Conservation (phyloP, 169 alveolate genomes). For the Plasmodium knowlesi region DNA sequence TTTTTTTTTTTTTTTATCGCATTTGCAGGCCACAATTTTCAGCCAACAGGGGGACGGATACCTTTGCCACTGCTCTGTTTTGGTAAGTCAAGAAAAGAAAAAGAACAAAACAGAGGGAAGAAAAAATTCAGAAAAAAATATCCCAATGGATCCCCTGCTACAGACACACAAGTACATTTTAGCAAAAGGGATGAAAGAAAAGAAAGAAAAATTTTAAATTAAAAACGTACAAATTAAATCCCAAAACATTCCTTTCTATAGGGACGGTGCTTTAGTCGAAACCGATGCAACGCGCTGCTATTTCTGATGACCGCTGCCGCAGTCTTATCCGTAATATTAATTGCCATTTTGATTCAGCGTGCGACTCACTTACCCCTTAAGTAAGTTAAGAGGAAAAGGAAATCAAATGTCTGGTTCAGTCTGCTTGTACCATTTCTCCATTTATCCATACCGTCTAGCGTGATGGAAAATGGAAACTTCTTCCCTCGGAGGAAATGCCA, state of each 20-base stretch:
- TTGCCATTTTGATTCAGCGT: slow-evolving; percentile 19
- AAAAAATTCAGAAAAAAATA: neutral
- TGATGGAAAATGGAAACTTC: neutral
- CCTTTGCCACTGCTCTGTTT: slow-evolving; percentile 6
- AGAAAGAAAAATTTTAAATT: neutral
- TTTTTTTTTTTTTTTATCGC: neutral
- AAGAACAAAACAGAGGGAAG: neutral
- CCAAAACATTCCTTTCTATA: neutral
- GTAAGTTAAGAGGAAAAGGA: neutral
- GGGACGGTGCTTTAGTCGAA: slow-evolving; percentile 26
- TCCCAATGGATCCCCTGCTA: neutral
- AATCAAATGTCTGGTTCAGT: neutral
- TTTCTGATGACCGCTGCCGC: neutral
- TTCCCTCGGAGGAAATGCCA: neutral
- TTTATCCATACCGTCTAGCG: neutral
- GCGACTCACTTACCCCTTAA: slow-evolving; percentile 33
- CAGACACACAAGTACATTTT: neutral
- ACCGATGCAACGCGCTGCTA: neutral
- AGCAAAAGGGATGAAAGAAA: neutral
- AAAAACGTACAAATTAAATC: neutral
- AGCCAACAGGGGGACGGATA: neutral
- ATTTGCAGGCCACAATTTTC: neutral
- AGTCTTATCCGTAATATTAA: slow-evolving; percentile 12
- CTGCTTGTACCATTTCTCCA: neutral
- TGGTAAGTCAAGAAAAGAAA: neutral